phyloP scores from a whole-genome alignment of 768 basidiomycete species.

The Serendipita sp. region DNA sequence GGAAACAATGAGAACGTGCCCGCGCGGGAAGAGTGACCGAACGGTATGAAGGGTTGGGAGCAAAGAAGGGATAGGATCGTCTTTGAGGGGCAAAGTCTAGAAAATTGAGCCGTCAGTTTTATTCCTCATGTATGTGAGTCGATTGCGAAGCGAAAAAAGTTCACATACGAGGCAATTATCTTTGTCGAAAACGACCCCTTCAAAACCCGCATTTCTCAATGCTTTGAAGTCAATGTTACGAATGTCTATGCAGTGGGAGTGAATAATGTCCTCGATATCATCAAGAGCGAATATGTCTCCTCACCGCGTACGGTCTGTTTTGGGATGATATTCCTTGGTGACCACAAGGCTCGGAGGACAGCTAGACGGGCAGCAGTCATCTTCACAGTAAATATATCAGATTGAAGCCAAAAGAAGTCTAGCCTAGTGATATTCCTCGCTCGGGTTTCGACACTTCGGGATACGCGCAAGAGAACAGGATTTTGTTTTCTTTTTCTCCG shows the following conservation, averaged over 20 bases:
- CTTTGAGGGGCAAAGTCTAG: slow-evolving; percentile 69
- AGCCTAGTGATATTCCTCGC: too few relatives aligned
- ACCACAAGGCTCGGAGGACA: neutral
- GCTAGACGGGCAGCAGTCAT: neutral
- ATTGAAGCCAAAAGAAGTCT: too few relatives aligned
- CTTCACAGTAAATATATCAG: too few relatives aligned
- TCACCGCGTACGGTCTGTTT: neutral
- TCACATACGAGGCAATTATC: slow-evolving; percentile 81
- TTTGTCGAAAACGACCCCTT: slow-evolving; percentile 91
- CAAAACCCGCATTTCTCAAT: slow-evolving; percentile 60
- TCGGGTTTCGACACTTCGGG: too few relatives aligned
- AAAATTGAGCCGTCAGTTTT: neutral
- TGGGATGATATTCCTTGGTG: neutral
- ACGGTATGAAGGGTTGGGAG: neutral
- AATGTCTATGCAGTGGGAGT: slow-evolving; percentile 70
- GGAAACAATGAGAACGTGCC: slow-evolving; percentile 77
- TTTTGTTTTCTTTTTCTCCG: too few relatives aligned
- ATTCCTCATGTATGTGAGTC: neutral
- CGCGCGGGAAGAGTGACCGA: slow-evolving; percentile 46
- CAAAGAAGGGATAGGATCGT: slow-evolving; percentile 48
- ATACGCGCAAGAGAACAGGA: too few relatives aligned
- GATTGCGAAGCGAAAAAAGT: neutral
- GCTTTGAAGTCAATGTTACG: slow-evolving; percentile 66
- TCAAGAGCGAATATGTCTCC: too few relatives aligned
- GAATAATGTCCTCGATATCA: too few relatives aligned